phyloP scores from a whole-genome alignment of 2,329 filamentous ascomycete genomes.

The Arthrobotrys sphaeroides region DNA sequence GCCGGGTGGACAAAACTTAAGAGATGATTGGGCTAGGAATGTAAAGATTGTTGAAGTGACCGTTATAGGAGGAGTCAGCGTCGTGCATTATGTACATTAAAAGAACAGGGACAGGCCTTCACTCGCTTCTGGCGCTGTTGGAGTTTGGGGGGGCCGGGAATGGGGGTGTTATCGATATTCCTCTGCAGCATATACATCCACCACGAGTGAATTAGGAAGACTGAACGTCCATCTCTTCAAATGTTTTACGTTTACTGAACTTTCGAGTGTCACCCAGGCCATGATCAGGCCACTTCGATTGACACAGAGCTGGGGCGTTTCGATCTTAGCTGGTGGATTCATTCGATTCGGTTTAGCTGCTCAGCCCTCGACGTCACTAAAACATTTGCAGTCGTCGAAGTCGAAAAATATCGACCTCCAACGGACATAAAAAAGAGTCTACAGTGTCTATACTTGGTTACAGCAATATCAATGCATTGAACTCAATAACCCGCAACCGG shows the following conservation, averaged over 20 bases:
- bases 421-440: slow-evolving; percentile 1
- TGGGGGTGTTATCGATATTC: slow-evolving; percentile 10
- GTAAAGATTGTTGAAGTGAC: background rate
- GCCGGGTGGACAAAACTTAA: slow-evolving; percentile 51
- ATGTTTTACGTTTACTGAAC: slow-evolving; percentile 18
- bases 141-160: slow-evolving; percentile 18
- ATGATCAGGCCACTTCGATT: slow-evolving; percentile 29
- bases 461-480: slow-evolving; percentile 7
- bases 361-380: background rate
- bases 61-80: background rate
- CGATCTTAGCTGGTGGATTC: background rate
- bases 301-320: slow-evolving; percentile 8
- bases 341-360: background rate
- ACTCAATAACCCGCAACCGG: background rate
- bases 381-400: background rate
- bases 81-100: slow-evolving; percentile 40
- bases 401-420: background rate
- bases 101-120: slow-evolving; percentile 23
- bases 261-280: background rate
- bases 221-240: background rate
- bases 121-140: slow-evolving; percentile 23
- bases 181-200: background rate
- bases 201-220: slow-evolving; percentile 16
- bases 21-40: slow-evolving; percentile 15
- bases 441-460: slow-evolving; percentile 12